Evolutionary conservation across 2,329 filamentous ascomycete species (phyloP), one percentile per base, ranked within the genome.

Genomic region (Chalaropsis ovoidea): DNA sequence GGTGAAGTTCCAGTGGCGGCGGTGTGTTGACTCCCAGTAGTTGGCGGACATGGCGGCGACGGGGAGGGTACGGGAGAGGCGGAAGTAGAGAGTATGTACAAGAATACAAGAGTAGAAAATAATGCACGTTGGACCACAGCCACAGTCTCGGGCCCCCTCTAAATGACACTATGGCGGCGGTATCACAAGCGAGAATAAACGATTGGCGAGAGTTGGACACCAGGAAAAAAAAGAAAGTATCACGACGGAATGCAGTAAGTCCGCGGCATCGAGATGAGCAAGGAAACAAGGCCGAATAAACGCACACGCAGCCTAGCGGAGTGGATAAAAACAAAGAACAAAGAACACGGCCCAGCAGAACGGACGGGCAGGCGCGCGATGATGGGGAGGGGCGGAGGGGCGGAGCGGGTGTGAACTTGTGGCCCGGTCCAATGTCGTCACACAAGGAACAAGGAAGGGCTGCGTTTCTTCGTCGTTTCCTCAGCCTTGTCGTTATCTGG

Each of bases 11-110:
- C 94, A 99, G 78, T 89, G 84, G 70, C 86, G 87, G 70, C 87
- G 84, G 77, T 99, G 94, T 31, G 90, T 94, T 65, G 94, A 97
- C 69, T 90, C 88, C 92, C 92, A 99, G 78, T 93, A 99, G 76
- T 93, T 96, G 73, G 92, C 89, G 42, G 93, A 90, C 93, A 96
- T 96, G 64, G 67, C 61, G 63, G 19, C 27, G 31, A 17, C 27
- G 31, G 10, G 8, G 19, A n/a, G 6, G 41, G 15, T 2, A 27
- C 19, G 17, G 19, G 41, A 43, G 11, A 45, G 15, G 11, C 13
- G 7, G 13, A 1, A 1, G 13, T n/a, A 45, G 19, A 13, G 10
- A 47, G 2, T 31, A 31, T 17, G 27, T 22, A 19, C 54, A 15
- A 7, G 31, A 22, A 24, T 35, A 42, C 2, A 52, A 24, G 13